These are phyloP conservation scores for Cladosporium austrohemisphaericum DNA, from an alignment of 2,329 filamentous ascomycete species.

Conservation along the genomic window DNA sequence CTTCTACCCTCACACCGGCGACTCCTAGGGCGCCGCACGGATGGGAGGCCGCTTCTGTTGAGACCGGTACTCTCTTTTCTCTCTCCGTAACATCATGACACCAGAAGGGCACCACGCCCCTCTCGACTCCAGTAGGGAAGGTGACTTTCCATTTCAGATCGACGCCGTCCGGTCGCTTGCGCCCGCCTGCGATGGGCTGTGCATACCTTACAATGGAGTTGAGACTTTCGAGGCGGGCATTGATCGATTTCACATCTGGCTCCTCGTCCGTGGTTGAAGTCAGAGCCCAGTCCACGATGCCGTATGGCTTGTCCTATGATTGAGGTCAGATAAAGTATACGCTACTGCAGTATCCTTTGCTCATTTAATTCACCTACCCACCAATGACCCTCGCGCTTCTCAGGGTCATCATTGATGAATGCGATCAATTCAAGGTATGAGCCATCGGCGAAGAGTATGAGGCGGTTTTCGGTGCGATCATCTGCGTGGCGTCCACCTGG, in stretches of 20 bases:
- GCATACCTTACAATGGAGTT: conserved; percentile 43
- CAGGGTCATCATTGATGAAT: conserved; percentile 50
- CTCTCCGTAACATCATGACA: conserved; percentile 61
- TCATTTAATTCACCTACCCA: conserved; percentile 45
- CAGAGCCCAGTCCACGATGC: conserved; percentile 61
- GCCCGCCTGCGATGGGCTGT: conserved; percentile 50
- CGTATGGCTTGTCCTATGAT: conserved; percentile 38
- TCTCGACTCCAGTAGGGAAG: conserved; percentile 41
- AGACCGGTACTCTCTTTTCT: conserved; percentile 52
- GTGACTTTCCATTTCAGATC: conserved; percentile 59
- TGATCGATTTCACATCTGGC: conserved; percentile 23
- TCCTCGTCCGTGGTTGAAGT: conserved; percentile 32
- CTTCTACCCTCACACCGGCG: conserved; percentile 35
- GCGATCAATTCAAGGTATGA: conserved; percentile 65
- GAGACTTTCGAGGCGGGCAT: conserved; percentile 20
- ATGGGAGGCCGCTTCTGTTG: conserved; percentile 43
- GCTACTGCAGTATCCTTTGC: neutral
- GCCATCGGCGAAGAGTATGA: conserved; percentile 61
- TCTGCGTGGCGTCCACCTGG: conserved; percentile 61
- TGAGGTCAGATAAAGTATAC: conserved; percentile 26
- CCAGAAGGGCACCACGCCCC: conserved; percentile 61
- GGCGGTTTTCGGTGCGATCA: conserved; percentile 57
- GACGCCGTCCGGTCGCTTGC: conserved; percentile 53
- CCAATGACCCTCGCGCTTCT: conserved; percentile 48
- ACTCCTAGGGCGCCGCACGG: conserved; percentile 53